A percentile compares a stretch with the other conserved stretches of the same genome.
These are phyloP conservation scores for Nicotiana tomentosiformis DNA, from an alignment of 257 asterid species.

Conservation along the genomic window DNA sequence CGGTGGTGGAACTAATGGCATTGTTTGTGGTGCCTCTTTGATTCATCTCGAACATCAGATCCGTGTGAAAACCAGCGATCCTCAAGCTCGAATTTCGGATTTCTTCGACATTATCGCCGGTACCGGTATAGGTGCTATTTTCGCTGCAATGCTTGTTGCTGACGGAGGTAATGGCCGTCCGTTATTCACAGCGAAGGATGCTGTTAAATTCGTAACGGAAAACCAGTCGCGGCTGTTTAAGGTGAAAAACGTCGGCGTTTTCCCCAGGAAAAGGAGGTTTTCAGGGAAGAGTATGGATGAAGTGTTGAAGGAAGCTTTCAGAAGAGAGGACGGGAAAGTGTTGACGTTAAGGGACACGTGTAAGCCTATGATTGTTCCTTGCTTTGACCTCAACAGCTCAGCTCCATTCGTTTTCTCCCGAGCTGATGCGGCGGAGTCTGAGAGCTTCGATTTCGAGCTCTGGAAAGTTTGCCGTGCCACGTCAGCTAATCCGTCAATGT, in stretches of 20 bases:
- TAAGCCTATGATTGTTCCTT: slow-evolving; percentile 84
- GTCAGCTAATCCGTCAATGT: slow-evolving; percentile 67
- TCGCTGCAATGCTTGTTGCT: slow-evolving; percentile 72
- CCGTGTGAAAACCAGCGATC: slow-evolving; percentile 55
- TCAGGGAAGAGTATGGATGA: slow-evolving; percentile 59
- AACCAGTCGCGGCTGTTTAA: slow-evolving; percentile 44
- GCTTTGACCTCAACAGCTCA: slow-evolving; percentile 70
- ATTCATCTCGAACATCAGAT: slow-evolving; percentile 75
- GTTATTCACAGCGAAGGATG: slow-evolving; percentile 52
- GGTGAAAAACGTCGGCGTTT: slow-evolving; percentile 25
- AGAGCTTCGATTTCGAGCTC: slow-evolving; percentile 82
- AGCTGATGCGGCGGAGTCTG: slow-evolving; percentile 82
- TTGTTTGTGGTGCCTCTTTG: slow-evolving; percentile 57
- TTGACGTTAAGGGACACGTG: slow-evolving; percentile 71
- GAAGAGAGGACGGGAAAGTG: slow-evolving; percentile 49
- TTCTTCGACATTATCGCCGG: slow-evolving; percentile 82
- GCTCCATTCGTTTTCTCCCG: slow-evolving; percentile 96
- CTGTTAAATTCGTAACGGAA: slow-evolving; percentile 42
- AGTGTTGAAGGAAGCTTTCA: slow-evolving; percentile 56
- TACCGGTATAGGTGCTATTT: slow-evolving; percentile 82
- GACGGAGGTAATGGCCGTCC: slow-evolving; percentile 73
- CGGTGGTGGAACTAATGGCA: slow-evolving; percentile 72
- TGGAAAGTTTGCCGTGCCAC: slow-evolving; percentile 96
- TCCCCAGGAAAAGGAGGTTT: slow-evolving; percentile 40
- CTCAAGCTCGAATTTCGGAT: slow-evolving; percentile 59